A percentile compares a stretch with the other conserved stretches of the same genome.
Evolutionary conservation across 495 filamentous ascomycete species (phyloP).

Genomic region (Xylaria telfairii): DNA sequence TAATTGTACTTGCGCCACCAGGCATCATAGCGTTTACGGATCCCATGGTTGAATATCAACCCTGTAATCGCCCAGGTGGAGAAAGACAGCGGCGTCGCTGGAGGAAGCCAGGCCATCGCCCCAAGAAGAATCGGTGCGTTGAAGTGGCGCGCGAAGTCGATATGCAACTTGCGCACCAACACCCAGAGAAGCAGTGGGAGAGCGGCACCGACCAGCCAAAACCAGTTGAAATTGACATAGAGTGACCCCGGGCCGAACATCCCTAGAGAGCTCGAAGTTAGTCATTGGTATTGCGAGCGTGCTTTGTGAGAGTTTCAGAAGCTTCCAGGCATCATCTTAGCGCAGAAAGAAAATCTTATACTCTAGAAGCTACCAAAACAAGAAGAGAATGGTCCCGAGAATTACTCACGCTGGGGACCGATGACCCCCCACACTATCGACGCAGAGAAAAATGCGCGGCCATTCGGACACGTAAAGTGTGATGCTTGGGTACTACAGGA

Average conservation of each 20-base stretch:
- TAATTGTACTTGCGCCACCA: conserved; percentile 73
- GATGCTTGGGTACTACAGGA: conserved; percentile 45
- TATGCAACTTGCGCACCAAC: conserved; percentile 55
- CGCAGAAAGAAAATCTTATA: too few relatives aligned
- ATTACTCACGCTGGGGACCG: conserved; percentile 60
- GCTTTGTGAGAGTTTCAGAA: too few relatives aligned
- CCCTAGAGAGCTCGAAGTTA: too few relatives aligned
- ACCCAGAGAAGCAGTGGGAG: conserved; percentile 58
- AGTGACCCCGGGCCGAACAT: conserved; percentile 64
- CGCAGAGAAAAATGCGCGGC: conserved; percentile 62
- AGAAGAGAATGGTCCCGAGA: too few relatives aligned
- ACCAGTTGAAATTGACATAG: conserved; percentile 64
- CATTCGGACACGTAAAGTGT: conserved; percentile 66
- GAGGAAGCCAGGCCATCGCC: conserved; percentile 61
- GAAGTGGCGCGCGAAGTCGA: conserved; percentile 53
- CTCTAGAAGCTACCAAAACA: too few relatives aligned
- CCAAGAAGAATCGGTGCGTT: conserved; percentile 67
- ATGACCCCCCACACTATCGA: conserved; percentile 65
- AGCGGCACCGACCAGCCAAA: conserved; percentile 61
- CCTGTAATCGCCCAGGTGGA: conserved; percentile 65
- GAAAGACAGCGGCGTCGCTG: conserved; percentile 65
- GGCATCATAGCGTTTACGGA: conserved; percentile 55
- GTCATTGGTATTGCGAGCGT: too few relatives aligned
- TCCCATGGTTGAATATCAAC: conserved; percentile 61
- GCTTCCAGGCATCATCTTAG: too few relatives aligned